Percentiles rank a stretch among this genome's conserved stretches.
These are phyloP conservation scores for Rhododendron mucronatum DNA, from an alignment of 148 eudicot species.

Conservation along the genomic window DNA sequence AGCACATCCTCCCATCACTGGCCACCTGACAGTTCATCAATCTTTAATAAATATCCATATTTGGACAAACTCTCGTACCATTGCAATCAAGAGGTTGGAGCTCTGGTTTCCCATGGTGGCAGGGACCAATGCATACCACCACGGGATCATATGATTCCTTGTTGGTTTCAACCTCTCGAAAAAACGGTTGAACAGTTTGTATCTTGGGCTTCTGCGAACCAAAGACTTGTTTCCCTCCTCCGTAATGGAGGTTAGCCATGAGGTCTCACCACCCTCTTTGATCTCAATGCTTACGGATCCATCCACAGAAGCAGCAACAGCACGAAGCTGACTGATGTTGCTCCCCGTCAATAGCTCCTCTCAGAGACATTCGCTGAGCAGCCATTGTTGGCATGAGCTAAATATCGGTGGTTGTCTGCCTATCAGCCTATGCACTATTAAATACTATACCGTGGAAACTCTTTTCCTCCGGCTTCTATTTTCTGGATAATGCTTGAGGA, in stretches of 20 bases:
- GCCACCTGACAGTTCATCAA: neutral
- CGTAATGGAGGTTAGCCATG: neutral
- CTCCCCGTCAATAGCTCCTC: neutral
- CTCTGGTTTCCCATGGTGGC: neutral
- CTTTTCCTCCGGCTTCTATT: no score
- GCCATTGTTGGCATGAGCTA: neutral
- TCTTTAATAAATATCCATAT: neutral
- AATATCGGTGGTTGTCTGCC: no score
- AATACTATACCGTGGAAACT: no score
- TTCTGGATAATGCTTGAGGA: no score
- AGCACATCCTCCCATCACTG: neutral
- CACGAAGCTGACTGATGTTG: neutral
- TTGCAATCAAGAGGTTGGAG: neutral
- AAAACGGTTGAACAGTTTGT: neutral
- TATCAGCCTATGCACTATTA: no score
- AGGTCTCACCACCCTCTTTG: neutral
- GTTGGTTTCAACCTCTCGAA: neutral
- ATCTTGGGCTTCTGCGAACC: neutral
- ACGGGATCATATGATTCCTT: neutral
- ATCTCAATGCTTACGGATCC: neutral
- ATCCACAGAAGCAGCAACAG: neutral
- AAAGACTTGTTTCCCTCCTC: neutral
- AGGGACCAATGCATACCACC: conserved; percentile 2
- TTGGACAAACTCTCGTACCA: neutral
- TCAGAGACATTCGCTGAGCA: neutral